Conservation (phyloP, 306 rosid species). For the Sindora glabra region DNA sequence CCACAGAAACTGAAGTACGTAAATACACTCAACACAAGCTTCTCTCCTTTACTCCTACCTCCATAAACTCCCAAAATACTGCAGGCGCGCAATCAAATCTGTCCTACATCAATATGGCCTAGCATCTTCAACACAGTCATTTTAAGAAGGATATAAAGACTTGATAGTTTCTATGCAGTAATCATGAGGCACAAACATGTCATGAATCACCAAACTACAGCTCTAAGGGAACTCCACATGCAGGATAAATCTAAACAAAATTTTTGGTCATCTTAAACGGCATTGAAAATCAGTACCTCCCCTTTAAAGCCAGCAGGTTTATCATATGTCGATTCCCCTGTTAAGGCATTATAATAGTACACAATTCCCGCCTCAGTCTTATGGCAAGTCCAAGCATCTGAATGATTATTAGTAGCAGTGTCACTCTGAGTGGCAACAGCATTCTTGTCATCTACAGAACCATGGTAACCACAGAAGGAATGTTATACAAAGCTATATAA, state of each 20-base stretch:
- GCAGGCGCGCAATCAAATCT: neutral
- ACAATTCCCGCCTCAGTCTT: constrained; percentile 72
- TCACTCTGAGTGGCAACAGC: constrained; percentile 27
- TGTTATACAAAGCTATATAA: constrained; percentile 8
- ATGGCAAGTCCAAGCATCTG: constrained; percentile 92
- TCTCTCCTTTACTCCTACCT: neutral
- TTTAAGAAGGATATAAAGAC: neutral
- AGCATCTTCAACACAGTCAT: neutral
- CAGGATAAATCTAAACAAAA: neutral
- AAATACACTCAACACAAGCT: neutral
- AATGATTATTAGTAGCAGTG: constrained; percentile 35
- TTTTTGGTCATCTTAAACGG: neutral
- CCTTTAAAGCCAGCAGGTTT: constrained; percentile 77
- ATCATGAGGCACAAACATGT: neutral
- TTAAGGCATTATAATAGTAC: constrained; percentile 84
- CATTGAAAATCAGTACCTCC: constrained; percentile 54
- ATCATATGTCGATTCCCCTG: constrained; percentile 78
- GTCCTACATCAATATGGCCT: neutral
- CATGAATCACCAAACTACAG: neutral
- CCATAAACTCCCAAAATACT: neutral
- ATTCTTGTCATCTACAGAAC: constrained; percentile 43
- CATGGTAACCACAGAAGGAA: constrained; percentile 9
- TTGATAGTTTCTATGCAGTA: neutral
- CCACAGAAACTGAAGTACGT: neutral
- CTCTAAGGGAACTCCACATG: neutral